phyloP scores from a whole-genome alignment of 2,329 filamentous ascomycete genomes.

The Beauveria sp. region DNA sequence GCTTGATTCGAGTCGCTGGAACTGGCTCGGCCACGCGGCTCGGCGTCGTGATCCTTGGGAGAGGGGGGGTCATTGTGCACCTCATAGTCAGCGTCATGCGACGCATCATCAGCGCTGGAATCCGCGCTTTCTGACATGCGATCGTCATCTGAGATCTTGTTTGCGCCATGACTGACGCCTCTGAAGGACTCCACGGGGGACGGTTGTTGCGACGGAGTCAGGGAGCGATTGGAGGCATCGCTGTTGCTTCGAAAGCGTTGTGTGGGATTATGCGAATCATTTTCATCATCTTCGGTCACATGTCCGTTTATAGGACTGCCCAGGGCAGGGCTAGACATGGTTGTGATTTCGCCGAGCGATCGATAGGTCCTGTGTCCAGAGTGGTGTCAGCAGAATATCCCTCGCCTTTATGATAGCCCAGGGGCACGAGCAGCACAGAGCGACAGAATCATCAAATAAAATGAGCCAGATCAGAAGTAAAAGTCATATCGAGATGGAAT shows the following conservation, averaged over 20 bases:
- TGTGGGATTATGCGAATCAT: slow-evolving; percentile 29
- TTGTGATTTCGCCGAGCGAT: slow-evolving; percentile 54
- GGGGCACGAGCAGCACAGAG: neutral
- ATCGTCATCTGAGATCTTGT: slow-evolving; percentile 29
- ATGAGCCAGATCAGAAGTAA: neutral
- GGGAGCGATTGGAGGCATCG: slow-evolving; percentile 66
- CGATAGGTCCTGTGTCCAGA: slow-evolving; percentile 30
- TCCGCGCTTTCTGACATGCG: slow-evolving; percentile 38
- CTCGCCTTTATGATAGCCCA: neutral
- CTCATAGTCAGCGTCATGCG: slow-evolving; percentile 69
- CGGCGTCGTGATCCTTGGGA: slow-evolving; percentile 12
- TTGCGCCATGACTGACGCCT: slow-evolving; percentile 34
- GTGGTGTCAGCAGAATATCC: slow-evolving; percentile 27
- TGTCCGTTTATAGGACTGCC: slow-evolving; percentile 60
- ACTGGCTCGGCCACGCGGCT: slow-evolving; percentile 46
- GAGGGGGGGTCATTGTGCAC: slow-evolving; percentile 51
- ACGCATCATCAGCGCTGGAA: slow-evolving; percentile 46
- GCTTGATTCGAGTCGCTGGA: slow-evolving; percentile 64
- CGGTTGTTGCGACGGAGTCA: slow-evolving; percentile 43
- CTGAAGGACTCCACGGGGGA: slow-evolving; percentile 33
- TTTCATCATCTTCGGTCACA: slow-evolving; percentile 45
- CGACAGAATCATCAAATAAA: neutral
- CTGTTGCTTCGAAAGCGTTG: slow-evolving; percentile 45
- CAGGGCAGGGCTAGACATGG: slow-evolving; percentile 56
- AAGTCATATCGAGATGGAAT: slow-evolving; percentile 3